Evolutionary conservation across 305 asterid genomes (phyloP).

Genomic region (Nicotiana rustica): DNA sequence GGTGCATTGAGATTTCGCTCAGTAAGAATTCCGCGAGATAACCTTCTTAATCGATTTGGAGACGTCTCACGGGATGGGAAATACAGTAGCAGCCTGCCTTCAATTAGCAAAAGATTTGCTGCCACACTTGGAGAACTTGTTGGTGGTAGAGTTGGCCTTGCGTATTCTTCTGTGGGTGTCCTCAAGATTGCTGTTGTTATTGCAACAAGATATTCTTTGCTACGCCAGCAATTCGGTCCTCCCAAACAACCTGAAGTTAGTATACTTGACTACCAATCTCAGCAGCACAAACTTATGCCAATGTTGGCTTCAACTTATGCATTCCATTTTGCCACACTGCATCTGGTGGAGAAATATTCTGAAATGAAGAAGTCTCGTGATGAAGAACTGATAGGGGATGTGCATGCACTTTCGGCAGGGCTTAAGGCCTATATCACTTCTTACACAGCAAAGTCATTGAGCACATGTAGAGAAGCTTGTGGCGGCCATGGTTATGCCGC

Average conservation of each 20-base stretch:
- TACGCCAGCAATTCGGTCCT: conserved; percentile 96
- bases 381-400: conserved; percentile 83
- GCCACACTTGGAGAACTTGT: conserved; percentile 98
- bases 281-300: conserved; percentile 97
- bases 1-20: conserved; percentile 86
- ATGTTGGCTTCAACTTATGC: conserved; percentile 93
- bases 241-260: conserved; percentile 94
- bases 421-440: conserved; percentile 93
- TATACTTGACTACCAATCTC: conserved; percentile 94
- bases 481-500: conserved; percentile 99
- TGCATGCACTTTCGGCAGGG: conserved; percentile 93
- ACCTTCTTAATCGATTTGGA: conserved; percentile 93
- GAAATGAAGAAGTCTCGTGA: conserved; percentile 85
- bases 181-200: conserved; percentile 77
- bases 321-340: conserved; percentile 80
- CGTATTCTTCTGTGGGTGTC: conserved; percentile 89
- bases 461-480: conserved; percentile 93
- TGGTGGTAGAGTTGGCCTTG: conserved; percentile 98
- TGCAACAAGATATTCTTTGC: conserved; percentile 82
- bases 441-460: conserved; percentile 81
- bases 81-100: conserved; percentile 84
- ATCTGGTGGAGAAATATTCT: conserved; percentile 75
- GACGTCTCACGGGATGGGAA: conserved; percentile 86
- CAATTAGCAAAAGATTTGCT: conserved; percentile 85
- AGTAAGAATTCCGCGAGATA: conserved; percentile 90